Conservation (phyloP, 106 monocot genomes). For the Platanthera guangdongensis region DNA sequence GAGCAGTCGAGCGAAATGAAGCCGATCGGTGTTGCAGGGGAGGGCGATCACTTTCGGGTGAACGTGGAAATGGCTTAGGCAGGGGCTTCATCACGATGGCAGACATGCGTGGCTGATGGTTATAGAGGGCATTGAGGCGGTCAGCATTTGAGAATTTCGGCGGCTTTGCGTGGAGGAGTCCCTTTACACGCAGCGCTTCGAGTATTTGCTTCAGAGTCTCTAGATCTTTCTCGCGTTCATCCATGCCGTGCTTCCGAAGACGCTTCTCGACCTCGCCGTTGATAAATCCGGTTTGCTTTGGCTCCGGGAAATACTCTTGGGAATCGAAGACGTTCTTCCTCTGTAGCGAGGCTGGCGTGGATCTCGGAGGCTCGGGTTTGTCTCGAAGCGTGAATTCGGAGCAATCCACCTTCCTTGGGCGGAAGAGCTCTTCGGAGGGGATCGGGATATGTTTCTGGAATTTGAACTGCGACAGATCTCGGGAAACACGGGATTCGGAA, state of each 20-base stretch:
- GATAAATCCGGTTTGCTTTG: conserved; percentile 30
- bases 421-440: neutral
- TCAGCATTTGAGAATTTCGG: neutral
- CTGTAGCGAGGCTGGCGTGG: conserved; percentile 7
- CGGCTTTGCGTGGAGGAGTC: conserved; percentile 45
- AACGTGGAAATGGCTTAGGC: conserved; percentile 11
- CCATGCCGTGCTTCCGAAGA: conserved; percentile 52
- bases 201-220: conserved; percentile 81
- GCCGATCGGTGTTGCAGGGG: neutral
- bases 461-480: conserved; percentile 43
- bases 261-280: conserved; percentile 78
- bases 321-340: conserved; percentile 62
- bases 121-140: conserved; percentile 10
- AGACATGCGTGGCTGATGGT: neutral
- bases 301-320: conserved; percentile 71
- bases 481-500: conserved; percentile 62
- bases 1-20: neutral
- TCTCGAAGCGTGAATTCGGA: neutral
- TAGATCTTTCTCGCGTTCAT: conserved; percentile 60
- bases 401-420: neutral
- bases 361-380: neutral
- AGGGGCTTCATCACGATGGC: conserved; percentile 38
- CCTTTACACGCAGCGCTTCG: conserved; percentile 76
- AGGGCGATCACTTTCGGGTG: conserved; percentile 4
- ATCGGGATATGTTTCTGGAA: conserved; percentile 16